Percentiles rank a stretch among this genome's conserved stretches.
Evolutionary conservation across 495 filamentous ascomycete genomes (phyloP).

Genomic region (Tuber brumale): DNA sequence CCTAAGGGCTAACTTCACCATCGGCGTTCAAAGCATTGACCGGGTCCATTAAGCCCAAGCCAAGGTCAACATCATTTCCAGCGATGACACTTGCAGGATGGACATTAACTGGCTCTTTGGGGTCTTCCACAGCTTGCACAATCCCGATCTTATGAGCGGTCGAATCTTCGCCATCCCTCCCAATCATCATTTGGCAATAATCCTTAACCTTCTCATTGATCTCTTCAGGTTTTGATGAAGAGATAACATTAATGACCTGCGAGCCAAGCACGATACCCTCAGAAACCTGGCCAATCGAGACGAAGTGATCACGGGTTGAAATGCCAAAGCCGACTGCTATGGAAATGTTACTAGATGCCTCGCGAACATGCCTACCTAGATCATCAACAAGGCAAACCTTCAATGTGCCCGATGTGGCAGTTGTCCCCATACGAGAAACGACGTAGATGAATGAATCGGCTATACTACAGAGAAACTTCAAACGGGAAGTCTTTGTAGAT

Average conservation of each 20-base stretch:
- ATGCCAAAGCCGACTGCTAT: conserved; percentile 93
- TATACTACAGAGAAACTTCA: conserved; percentile 92
- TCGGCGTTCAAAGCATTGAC: conserved; percentile 61
- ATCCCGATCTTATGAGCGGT: conserved; percentile 57
- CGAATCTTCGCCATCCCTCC: conserved; percentile 51
- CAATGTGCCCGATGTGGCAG: conserved; percentile 76
- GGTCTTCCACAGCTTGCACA: conserved; percentile 54
- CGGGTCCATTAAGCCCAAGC: conserved; percentile 62
- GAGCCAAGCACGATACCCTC: conserved; percentile 96
- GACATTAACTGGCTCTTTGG: conserved; percentile 48
- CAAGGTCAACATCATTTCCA: conserved; percentile 52
- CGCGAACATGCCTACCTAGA: conserved; percentile 74
- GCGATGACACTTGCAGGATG: conserved; percentile 58
- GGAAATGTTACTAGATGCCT: conserved; percentile 81
- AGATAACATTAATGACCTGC: conserved; percentile 77
- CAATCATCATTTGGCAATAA: conserved; percentile 75
- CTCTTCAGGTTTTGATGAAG: conserved; percentile 61
- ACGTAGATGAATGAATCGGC: conserved; percentile 99
- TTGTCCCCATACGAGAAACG: conserved; percentile 95
- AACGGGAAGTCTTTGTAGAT: conserved; percentile 80
- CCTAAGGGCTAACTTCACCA: conserved; percentile 41
- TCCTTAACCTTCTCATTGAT: conserved; percentile 70
- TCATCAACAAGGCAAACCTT: conserved; percentile 77
- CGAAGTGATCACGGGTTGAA: conserved; percentile 89
- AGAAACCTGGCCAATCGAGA: conserved; percentile 70